Conservation (phyloP, 768 basidiomycete species). For the Kwoniella dejecticola region DNA sequence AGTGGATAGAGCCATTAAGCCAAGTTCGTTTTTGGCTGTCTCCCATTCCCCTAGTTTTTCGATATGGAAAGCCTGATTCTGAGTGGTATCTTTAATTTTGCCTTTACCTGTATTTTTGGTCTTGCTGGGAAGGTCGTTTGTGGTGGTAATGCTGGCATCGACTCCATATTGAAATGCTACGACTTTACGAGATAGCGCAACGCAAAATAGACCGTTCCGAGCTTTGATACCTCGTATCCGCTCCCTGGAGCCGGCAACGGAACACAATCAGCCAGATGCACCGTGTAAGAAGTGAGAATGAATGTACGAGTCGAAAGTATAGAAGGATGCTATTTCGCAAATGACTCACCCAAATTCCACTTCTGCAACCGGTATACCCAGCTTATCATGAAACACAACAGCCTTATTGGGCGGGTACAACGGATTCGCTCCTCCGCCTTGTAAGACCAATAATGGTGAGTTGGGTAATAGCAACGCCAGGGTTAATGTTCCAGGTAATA, state of each 20-base stretch:
- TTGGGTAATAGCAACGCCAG: constrained; percentile 36
- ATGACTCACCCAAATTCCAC: constrained; percentile 46
- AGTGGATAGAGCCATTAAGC: constrained; percentile 51
- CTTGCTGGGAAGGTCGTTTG: too few relatives aligned
- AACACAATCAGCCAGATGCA: too few relatives aligned
- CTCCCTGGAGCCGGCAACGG: constrained; percentile 33
- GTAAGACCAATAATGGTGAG: constrained; percentile 52
- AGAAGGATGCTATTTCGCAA: background rate
- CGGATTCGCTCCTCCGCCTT: constrained; percentile 53
- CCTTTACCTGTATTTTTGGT: too few relatives aligned
- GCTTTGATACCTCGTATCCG: constrained; percentile 36
- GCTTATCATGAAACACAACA: constrained; percentile 52
- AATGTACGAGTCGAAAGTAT: background rate
- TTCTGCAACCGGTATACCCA: constrained; percentile 42
- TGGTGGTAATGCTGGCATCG: too few relatives aligned
- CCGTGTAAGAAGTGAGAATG: background rate
- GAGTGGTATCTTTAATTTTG: constrained; percentile 12
- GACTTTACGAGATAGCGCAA: constrained; percentile 40
- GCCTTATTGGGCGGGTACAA: constrained; percentile 57
- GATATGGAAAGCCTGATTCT: constrained; percentile 36
- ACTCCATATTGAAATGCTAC: constrained; percentile 48
- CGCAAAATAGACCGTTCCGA: constrained; percentile 33
- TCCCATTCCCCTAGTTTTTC: constrained; percentile 53
- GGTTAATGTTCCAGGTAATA: constrained; percentile 47
- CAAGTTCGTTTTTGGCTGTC: constrained; percentile 51